Evolutionary conservation across 495 filamentous ascomycete species (phyloP).

Genomic region (Penicillium roqueforti): DNA sequence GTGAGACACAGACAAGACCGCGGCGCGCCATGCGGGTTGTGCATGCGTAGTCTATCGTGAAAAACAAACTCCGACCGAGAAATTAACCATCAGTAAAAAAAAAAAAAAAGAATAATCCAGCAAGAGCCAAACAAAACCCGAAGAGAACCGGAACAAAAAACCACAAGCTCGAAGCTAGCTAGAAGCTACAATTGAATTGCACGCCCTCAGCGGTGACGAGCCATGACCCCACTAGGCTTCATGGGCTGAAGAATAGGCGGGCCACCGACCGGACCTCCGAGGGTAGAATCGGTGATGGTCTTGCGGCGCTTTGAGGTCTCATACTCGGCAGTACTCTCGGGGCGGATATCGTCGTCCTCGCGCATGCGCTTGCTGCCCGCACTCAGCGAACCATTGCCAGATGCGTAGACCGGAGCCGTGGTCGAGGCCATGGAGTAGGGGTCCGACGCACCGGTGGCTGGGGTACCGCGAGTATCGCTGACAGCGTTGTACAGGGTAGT

Average conservation of each 20-base stretch:
- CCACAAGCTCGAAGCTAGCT: slow-evolving; percentile 1
- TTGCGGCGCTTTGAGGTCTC: slow-evolving; percentile 75
- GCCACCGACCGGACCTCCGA: slow-evolving; percentile 44
- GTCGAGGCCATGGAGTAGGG: slow-evolving; percentile 59
- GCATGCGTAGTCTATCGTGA: slow-evolving; percentile 14
- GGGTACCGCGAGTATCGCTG: slow-evolving; percentile 70
- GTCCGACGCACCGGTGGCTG: slow-evolving; percentile 64
- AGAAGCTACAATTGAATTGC: not conserved
- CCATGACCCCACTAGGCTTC: slow-evolving; percentile 40
- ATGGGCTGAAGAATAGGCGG: slow-evolving; percentile 42
- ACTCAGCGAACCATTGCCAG: slow-evolving; percentile 60
- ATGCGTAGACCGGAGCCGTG: slow-evolving; percentile 52
- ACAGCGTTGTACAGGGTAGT: slow-evolving; percentile 89
- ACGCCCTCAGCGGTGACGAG: slow-evolving; percentile 37
- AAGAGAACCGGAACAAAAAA: not conserved
- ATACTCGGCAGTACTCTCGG: slow-evolving; percentile 60
- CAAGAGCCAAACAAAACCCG: not conserved
- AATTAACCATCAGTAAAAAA: not conserved
- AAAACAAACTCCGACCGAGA: slow-evolving; percentile 9
- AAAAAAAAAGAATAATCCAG: not conserved
- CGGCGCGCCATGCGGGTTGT: slow-evolving; percentile 1
- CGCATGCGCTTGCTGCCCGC: slow-evolving; percentile 74
- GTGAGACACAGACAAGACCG: not conserved
- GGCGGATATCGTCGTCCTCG: slow-evolving; percentile 69
- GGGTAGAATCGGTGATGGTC: slow-evolving; percentile 61